Conservation (phyloP, 2,329 filamentous ascomycete genomes). For the Colletotrichum tropicicola region DNA sequence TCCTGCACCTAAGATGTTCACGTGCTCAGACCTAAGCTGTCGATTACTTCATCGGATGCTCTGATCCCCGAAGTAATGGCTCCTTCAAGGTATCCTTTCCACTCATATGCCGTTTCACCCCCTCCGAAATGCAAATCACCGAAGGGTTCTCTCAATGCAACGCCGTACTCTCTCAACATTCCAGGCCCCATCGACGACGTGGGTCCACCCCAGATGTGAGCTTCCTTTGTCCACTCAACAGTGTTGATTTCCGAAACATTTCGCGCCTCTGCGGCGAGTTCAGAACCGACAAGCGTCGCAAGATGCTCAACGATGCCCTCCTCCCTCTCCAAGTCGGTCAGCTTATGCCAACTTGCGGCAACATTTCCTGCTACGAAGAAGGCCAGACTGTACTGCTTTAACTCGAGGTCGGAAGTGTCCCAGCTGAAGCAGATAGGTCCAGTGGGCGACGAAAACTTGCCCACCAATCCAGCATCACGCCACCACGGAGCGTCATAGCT, state of each 20-base stretch:
- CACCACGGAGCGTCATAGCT: conserved; percentile 57
- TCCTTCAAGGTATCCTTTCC: conserved; percentile 40
- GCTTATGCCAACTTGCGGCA: conserved; percentile 38
- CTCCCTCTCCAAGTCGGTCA: conserved; percentile 16
- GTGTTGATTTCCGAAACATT: conserved; percentile 25
- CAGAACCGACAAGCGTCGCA: conserved; percentile 25
- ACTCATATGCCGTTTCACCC: conserved; percentile 34
- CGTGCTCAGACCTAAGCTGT: not conserved
- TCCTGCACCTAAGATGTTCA: too few relatives aligned
- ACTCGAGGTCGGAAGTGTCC: conserved; percentile 33
- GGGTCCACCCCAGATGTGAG: conserved; percentile 29
- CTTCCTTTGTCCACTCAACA: conserved; percentile 33
- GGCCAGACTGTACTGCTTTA: conserved; percentile 38
- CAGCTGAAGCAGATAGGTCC: conserved; percentile 39
- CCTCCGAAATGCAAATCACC: conserved; percentile 38
- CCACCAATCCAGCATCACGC: conserved; percentile 49
- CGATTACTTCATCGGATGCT: conserved; percentile 5
- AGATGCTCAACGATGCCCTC: conserved; percentile 32
- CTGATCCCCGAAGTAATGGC: conserved; percentile 33
- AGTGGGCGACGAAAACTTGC: conserved; percentile 46
- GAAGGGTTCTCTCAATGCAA: conserved; percentile 39
- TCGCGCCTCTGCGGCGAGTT: conserved; percentile 14
- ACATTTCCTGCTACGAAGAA: conserved; percentile 43
- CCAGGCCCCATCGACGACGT: conserved; percentile 22
- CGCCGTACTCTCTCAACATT: conserved; percentile 17